Evolutionary conservation across 2,329 filamentous ascomycete genomes (phyloP), one percentile per base, ranked within the genome.

Genomic region (Passalora sequoiae): DNA sequence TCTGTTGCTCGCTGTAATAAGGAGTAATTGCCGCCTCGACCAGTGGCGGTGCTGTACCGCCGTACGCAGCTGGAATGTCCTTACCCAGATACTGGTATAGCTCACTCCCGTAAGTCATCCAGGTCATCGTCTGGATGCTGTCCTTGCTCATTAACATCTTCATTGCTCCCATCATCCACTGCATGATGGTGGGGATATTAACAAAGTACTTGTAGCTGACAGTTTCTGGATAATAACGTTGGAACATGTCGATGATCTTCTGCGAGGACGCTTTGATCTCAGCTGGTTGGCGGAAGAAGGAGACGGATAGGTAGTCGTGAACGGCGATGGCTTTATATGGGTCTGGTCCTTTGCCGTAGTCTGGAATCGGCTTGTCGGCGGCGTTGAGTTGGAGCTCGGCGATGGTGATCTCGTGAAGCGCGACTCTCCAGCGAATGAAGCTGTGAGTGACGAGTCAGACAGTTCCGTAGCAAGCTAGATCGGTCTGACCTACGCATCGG

Each of bases 131-230:
- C 55, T 65, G 66, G 6, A 67, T 62, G n/a, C 68, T 72, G 56
- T 74, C 71, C 54, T 69, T 70, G 15, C 65, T 61, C 39, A 74
- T 62, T 22, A 75, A 56, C 20, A 70, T 52, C 56, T 71, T 72
- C 55, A 71, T 69, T 2, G 67, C 68, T 5, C 62, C 61, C 60
- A 71, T 74, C 56, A 74, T 60, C 72, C 89, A 96, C 44, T 87
- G 86, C 89, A 96, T 96, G 59, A 96, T 74, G 43, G 82, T 68
- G 0, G 91, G 91, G 4, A 96, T 87, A 60, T 96, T 96, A 69
- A 96, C 85, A 63, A 96, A 96, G 75, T 89, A 96, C 73, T 96
- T 96, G 70, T 91, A 80, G 57, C 80, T 80, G 37, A 96, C 76
- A 7, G 94, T 80, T 71, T 96, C 91, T 0, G 91, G 89, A 69